Base-by-base conservation (phyloP, 495 filamentous ascomycete genomes). In the Talaromyces wortmannii region DNA sequence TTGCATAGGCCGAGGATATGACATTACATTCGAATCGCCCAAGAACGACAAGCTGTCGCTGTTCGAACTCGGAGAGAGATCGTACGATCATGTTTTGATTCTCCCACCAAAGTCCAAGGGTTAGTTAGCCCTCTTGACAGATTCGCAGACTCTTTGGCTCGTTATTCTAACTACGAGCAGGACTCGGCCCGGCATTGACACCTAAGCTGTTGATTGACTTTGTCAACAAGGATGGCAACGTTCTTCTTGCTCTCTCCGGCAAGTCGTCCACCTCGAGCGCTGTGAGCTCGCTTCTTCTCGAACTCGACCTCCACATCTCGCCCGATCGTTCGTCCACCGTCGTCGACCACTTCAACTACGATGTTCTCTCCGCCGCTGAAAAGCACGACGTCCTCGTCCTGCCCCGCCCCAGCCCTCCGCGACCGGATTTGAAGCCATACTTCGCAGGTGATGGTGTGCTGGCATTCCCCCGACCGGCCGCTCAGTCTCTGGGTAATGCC, bases 341-440 rank as follows among this genome's bases (percentile, higher is more conserved):
- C 1, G 83, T 97, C 44, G 94, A 98, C 67, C 94, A 98, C 78
- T 96, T 96, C 82, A 89, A 90, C 73, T 90, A 95, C 72, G 92
- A 97, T 63, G 80, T 80, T 42, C 52, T 80, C 31, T 90, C 84
- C 51, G 83, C 90, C 10, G 57, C 81, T 33, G 91, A 96, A 57
- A 84, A 84, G 65, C 94, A 97, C 71, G 90, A 97, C 74, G 88
- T 96, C 31, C 79, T 97, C 48, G 72, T 97, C 44, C 73, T 96
- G 31, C 81, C 85, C 29, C 73, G 78, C 31, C 85, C 88, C 7
- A 72, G 75, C 52, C 61, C 79, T 17, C 61, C 86, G 54, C 82
- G 88, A 55, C 60, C 79, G 10, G 88, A 84, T 61, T 78, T 90
- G 56, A 92, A 86, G 77, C 79, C 89, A 62, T 91, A 85, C 75